These are phyloP conservation scores for Tieghemostelium lacteum DNA, from an alignment of 78 protist genomes.

Conservation along the genomic window DNA sequence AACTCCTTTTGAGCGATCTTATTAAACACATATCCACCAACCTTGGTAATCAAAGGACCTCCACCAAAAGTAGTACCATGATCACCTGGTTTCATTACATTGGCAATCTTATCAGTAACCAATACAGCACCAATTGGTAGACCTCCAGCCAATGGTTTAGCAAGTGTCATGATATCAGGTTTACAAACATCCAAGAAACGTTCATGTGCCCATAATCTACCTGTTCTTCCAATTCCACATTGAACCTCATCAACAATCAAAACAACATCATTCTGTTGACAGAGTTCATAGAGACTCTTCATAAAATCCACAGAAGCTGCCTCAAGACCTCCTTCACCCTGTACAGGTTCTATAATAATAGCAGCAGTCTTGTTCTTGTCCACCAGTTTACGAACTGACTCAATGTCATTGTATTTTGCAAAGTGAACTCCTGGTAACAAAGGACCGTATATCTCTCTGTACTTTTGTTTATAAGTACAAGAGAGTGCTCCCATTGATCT, in stretches of 20 bases:
- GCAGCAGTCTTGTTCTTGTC: constrained; percentile 43
- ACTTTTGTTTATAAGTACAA: constrained; percentile 67
- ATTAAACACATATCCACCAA: constrained; percentile 61
- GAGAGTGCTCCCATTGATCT: constrained; percentile 85
- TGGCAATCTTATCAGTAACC: constrained; percentile 67
- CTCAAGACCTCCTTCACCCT: constrained; percentile 88
- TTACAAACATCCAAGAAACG: background rate
- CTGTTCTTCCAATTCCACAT: constrained; percentile 93
- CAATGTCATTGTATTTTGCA: constrained; percentile 70
- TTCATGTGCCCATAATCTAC: constrained; percentile 88
- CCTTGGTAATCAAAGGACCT: constrained; percentile 83
- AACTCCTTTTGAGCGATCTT: constrained; percentile 38
- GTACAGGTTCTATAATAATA: constrained; percentile 88
- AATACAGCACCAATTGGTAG: constrained; percentile 92
- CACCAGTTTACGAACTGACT: constrained; percentile 26
- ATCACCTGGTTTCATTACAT: constrained; percentile 79
- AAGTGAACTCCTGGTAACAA: constrained; percentile 80
- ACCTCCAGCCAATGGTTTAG: constrained; percentile 92
- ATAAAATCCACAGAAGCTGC: constrained; percentile 68
- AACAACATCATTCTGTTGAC: constrained; percentile 60
- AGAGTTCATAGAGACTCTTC: constrained; percentile 22
- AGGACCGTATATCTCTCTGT: constrained; percentile 81
- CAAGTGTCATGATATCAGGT: constrained; percentile 89
- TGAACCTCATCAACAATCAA: constrained; percentile 84
- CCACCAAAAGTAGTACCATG: constrained; percentile 93